Conservation (phyloP, 2,329 filamentous ascomycete genomes). For the Colletotrichum gloeosporioides region DNA sequence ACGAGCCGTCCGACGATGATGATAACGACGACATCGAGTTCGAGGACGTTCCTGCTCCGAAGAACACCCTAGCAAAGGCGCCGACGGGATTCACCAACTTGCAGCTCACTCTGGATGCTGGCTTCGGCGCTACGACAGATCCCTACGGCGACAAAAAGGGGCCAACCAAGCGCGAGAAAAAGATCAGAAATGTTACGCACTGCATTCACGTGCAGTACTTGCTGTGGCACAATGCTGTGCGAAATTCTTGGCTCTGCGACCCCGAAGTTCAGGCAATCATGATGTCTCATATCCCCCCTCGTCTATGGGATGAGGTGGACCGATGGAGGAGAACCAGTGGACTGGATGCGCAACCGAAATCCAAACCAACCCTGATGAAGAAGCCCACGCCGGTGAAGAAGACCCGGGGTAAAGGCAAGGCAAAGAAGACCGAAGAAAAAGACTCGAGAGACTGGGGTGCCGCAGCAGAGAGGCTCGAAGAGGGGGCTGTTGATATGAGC, state of each 20-base stretch:
- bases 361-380: constrained; percentile 31
- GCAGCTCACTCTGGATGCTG: constrained; percentile 72
- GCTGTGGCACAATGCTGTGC: constrained; percentile 86
- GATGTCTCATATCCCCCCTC: constrained; percentile 72
- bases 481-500: constrained; percentile 77
- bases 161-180: constrained; percentile 82
- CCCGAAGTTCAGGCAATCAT: constrained; percentile 76
- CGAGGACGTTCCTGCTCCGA: constrained; percentile 57
- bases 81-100: constrained; percentile 68
- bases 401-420: constrained; percentile 42
- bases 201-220: constrained; percentile 87
- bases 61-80: constrained; percentile 43
- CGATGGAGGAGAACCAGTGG: constrained; percentile 76
- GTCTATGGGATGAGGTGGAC: constrained; percentile 74
- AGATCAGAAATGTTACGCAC: constrained; percentile 80
- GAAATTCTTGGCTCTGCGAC: constrained; percentile 86
- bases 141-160: constrained; percentile 77
- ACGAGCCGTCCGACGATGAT: constrained; percentile 45
- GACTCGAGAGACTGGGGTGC: constrained; percentile 72
- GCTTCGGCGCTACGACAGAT: constrained; percentile 63
- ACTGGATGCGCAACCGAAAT: constrained; percentile 47
- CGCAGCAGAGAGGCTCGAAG: constrained; percentile 72
- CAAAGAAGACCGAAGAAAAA: constrained; percentile 33
- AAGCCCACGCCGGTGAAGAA: constrained; percentile 31
- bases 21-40: constrained; percentile 69